Evolutionary conservation across 352 stramenopile genomes (phyloP).

Genomic region (Globisporangium barbulae): DNA sequence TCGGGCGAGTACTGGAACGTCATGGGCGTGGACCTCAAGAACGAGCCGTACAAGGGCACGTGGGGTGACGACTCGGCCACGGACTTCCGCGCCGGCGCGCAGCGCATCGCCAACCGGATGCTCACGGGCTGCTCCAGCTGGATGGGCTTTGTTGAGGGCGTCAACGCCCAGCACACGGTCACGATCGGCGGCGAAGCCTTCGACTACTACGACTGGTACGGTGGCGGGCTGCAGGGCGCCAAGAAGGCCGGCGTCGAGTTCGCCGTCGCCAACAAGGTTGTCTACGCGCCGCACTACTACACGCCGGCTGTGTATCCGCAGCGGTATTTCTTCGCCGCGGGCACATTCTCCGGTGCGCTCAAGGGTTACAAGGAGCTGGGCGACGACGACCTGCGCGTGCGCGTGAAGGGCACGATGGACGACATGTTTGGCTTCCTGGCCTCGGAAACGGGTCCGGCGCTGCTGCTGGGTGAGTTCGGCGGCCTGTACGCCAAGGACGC

Average conservation of each 20-base stretch:
- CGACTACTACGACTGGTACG: constrained; percentile 39
- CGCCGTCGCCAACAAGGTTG: constrained; percentile 23
- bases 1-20: constrained; percentile 34
- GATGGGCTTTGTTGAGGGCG: constrained; percentile 37
- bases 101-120: constrained; percentile 30
- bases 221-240: constrained; percentile 29
- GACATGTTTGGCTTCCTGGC: constrained; percentile 41
- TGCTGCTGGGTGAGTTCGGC: constrained; percentile 35
- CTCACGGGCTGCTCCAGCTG: constrained; percentile 30
- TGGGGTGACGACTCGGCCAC: constrained; percentile 26
- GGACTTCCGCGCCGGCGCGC: constrained; percentile 24
- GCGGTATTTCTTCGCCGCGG: constrained; percentile 24
- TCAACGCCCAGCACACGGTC: constrained; percentile 25
- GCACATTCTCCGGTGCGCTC: constrained; percentile 12
- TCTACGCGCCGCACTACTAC: constrained; percentile 40
- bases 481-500: constrained; percentile 27
- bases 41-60: constrained; percentile 31
- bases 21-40: constrained; percentile 39
- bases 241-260: constrained; percentile 23
- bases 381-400: constrained; percentile 18
- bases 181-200: constrained; percentile 24
- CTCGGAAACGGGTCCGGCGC: constrained; percentile 17
- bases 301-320: constrained; percentile 31
- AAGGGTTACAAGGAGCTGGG: constrained; percentile 26
- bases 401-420: constrained; percentile 26